Base-by-base conservation (phyloP, 176 grass and related monocot species). In the Musa troglodytarum region DNA sequence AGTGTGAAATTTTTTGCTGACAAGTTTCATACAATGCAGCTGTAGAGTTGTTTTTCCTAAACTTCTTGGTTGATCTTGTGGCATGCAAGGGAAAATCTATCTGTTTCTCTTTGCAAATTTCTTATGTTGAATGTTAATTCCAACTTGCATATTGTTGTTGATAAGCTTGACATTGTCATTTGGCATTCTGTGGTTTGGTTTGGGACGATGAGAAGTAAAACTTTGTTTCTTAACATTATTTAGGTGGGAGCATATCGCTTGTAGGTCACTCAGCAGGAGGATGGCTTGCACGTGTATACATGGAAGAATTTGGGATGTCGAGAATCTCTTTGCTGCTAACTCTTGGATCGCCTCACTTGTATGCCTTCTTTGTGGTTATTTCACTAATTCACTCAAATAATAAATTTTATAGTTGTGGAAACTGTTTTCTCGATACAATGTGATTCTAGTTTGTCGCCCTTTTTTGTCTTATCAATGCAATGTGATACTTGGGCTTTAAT, bases 241-340 rank as follows among this genome's bases (percentile, higher is more conserved):
- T 80, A 98, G 95, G 73, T 74, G 79, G 69, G 16, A 79, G 76
- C 55, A 64, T 98, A 71, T 89, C 95, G 62, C 53, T 98, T 76
- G 84, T 98, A 76, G 95, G 88, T 52, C 95, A 98, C 86, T 98
- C 95, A 7, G 95, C 95, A 29, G 90, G 95, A 14, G 90, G 95
- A 14, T 98, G 95, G 88, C 90, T 98, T 0, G 88, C 90, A 0
- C 90, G 95, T 0, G 81, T 98, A 20, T 98, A 98, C 78, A 78
- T 91, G 83, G 77, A 87, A 54, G 88, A 98, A 75, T 93, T 89
- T 34, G 86, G 87, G 49, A 53, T 69, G 50, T 88, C 86, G 19
- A 78, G 91, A 55, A 89, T 93, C 49, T 89, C 88, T 52, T 72
- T 93, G 17, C 73, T 93, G 50, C 86, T 98, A 43, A 93, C 95